phyloP scores from a whole-genome alignment of 2,329 filamentous ascomycete species.

The Thyridium curvatum region DNA sequence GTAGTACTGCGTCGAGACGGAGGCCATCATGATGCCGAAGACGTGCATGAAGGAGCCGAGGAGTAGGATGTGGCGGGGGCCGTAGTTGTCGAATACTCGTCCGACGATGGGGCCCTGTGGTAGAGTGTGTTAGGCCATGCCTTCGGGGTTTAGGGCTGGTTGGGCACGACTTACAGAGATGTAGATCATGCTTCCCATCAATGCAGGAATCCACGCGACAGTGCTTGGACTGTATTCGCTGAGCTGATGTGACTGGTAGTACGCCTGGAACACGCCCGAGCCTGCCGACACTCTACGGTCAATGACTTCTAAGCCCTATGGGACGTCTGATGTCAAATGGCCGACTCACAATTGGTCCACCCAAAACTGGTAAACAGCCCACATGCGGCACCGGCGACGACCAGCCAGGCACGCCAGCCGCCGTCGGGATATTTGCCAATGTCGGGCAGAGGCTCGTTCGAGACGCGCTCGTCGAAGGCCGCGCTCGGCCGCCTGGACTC shows the following conservation, averaged over 20 bases:
- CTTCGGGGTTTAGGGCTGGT: too few relatives aligned
- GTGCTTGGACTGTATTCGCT: too few relatives aligned
- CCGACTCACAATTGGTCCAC: slow-evolving; percentile 19
- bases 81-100: slow-evolving; percentile 50
- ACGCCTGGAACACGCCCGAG: too few relatives aligned
- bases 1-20: slow-evolving; percentile 20
- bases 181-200: too few relatives aligned
- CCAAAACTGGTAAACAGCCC: slow-evolving; percentile 24
- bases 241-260: too few relatives aligned
- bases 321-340: too few relatives aligned
- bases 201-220: too few relatives aligned
- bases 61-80: slow-evolving; percentile 41
- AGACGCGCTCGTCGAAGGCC: not conserved
- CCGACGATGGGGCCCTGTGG: slow-evolving; percentile 44
- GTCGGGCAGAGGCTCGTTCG: not conserved
- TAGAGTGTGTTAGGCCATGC: too few relatives aligned
- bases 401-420: slow-evolving; percentile 21
- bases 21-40: slow-evolving; percentile 49
- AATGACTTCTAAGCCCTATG: too few relatives aligned
- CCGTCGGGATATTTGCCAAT: slow-evolving; percentile 10
- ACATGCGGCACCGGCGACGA: slow-evolving; percentile 12
- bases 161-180: too few relatives aligned
- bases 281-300: too few relatives aligned
- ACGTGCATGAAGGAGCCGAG: slow-evolving; percentile 41
- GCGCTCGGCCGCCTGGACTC: not conserved